These are phyloP conservation scores for Lactarius quietus DNA, from an alignment of 768 basidiomycete species.

Conservation along the genomic window DNA sequence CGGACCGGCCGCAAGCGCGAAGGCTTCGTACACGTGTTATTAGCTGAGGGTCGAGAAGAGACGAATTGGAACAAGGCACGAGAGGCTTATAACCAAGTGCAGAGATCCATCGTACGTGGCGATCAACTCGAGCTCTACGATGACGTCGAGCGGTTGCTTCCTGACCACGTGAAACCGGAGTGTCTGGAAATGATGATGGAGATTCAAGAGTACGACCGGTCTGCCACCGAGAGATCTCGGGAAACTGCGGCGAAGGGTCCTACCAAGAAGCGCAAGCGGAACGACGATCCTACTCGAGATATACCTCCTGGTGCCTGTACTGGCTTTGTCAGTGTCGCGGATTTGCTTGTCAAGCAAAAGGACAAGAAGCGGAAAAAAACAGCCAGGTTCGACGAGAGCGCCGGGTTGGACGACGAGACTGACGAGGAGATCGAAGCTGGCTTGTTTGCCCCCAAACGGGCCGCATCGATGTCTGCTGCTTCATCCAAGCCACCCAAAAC, in stretches of 20 bases:
- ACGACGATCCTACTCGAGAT: constrained; percentile 63
- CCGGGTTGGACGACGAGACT: constrained; percentile 61
- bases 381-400: constrained; percentile 43
- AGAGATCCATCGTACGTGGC: constrained; percentile 81
- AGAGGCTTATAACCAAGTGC: constrained; percentile 81
- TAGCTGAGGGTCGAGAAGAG: constrained; percentile 90
- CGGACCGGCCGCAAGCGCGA: constrained; percentile 91
- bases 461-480: constrained; percentile 45
- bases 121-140: constrained; percentile 86
- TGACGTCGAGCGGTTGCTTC: constrained; percentile 87
- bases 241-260: constrained; percentile 34
- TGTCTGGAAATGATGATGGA: constrained; percentile 81
- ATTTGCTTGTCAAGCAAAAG: constrained; percentile 51
- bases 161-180: constrained; percentile 69
- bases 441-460: constrained; percentile 46
- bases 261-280: constrained; percentile 62
- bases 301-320: constrained; percentile 68
- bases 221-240: constrained; percentile 38
- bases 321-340: constrained; percentile 67
- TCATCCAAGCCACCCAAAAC: constrained; percentile 32
- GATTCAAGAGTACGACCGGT: constrained; percentile 64
- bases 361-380: constrained; percentile 43
- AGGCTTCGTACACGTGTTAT: constrained; percentile 86
- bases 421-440: constrained; percentile 66
- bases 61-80: constrained; percentile 86